These are phyloP conservation scores for Beauveria sp. DNA, from an alignment of 2,329 filamentous ascomycete genomes.

Conservation along the genomic window DNA sequence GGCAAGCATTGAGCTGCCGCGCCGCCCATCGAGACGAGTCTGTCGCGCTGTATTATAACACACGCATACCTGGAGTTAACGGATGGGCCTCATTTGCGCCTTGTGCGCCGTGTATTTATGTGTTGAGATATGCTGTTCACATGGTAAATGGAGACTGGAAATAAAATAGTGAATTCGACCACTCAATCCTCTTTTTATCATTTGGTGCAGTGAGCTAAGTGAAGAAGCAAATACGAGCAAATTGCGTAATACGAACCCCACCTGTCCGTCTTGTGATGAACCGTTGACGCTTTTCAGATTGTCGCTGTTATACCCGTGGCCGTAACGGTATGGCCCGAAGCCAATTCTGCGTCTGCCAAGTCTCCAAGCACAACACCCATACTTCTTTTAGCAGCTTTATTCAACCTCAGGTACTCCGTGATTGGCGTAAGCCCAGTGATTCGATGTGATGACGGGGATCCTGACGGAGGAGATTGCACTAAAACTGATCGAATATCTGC, in stretches of 20 bases:
- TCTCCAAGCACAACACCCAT: not conserved
- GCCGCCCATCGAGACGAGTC: not conserved
- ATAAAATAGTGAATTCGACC: constrained; percentile 1
- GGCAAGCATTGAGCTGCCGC: not conserved
- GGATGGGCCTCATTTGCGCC: constrained; percentile 1
- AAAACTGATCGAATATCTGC: constrained; percentile 5
- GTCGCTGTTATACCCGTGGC: not conserved
- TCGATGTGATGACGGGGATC: not conserved
- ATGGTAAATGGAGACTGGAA: not conserved
- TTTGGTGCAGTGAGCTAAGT: not conserved
- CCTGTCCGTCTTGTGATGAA: not conserved
- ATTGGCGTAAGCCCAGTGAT: not conserved
- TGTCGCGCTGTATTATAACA: constrained; percentile 10
- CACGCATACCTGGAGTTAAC: constrained; percentile 12
- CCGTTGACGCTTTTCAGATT: not conserved
- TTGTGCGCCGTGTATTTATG: constrained; percentile 3
- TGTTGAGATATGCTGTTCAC: not conserved
- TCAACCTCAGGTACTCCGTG: not conserved
- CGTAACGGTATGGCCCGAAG: not conserved
- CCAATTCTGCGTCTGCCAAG: not conserved
- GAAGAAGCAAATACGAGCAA: constrained; percentile 3
- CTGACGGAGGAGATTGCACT: not conserved
- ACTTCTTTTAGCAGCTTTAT: not conserved
- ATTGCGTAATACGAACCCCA: not conserved
- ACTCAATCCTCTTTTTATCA: not conserved